Evolutionary conservation across 2,329 filamentous ascomycete species (phyloP).

Genomic region (Periconia digitata): DNA sequence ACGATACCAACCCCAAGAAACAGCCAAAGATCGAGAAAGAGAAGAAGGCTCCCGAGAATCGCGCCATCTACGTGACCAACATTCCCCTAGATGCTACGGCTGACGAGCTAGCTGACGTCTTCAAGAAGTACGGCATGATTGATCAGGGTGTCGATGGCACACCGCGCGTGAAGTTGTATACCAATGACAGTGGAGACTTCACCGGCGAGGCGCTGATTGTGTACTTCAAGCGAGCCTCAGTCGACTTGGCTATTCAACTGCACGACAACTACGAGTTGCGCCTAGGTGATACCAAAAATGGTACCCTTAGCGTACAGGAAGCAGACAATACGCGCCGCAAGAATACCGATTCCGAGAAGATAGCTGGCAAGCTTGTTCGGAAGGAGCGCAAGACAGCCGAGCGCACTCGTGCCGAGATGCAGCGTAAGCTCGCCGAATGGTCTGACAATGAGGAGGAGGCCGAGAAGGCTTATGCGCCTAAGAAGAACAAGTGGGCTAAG

Average conservation of each 20-base stretch:
- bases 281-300: constrained; percentile 51
- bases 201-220: constrained; percentile 93
- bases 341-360: constrained; percentile 62
- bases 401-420: constrained; percentile 85
- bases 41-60: constrained; percentile 70
- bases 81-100: constrained; percentile 77
- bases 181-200: constrained; percentile 76
- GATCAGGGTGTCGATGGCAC: constrained; percentile 89
- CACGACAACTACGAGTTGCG: constrained; percentile 83
- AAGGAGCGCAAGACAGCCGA: constrained; percentile 88
- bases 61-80: constrained; percentile 87
- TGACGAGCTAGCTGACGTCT: constrained; percentile 79
- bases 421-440: constrained; percentile 87
- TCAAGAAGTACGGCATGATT: constrained; percentile 88
- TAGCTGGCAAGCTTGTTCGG: constrained; percentile 54
- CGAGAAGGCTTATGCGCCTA: constrained; percentile 42
- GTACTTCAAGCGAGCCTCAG: constrained; percentile 94
- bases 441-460: constrained; percentile 74
- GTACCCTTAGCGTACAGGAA: constrained; percentile 73
- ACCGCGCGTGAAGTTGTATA: constrained; percentile 92
- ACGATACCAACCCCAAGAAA: constrained; percentile 27
- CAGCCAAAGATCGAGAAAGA: constrained; percentile 37
- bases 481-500: constrained; percentile 69
- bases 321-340: constrained; percentile 94
- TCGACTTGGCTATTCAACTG: constrained; percentile 78